Conservation (phyloP, 108 stramenopile genomes). For the Poteriospumella lacustris region DNA sequence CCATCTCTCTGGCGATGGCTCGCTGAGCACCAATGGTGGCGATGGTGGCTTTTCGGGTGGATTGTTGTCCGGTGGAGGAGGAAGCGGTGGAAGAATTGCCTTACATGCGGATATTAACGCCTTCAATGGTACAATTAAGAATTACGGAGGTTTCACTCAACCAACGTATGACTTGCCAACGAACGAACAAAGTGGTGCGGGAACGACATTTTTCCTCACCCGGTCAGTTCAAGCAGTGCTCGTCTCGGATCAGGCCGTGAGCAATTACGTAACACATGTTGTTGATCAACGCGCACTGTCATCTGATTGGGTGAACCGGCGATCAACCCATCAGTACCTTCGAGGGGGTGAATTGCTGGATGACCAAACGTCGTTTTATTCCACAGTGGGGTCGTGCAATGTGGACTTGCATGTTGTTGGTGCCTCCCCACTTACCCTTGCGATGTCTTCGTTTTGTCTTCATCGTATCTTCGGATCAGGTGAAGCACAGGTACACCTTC, state of each 20-base stretch:
- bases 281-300: not conserved
- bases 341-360: no score
- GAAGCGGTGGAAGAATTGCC: conserved; percentile 23
- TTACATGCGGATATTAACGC: not conserved
- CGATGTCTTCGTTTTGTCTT: not conserved
- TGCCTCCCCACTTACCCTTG: not conserved
- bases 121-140: not conserved
- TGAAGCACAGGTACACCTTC: no score
- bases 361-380: not conserved
- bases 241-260: not conserved
- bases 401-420: not conserved
- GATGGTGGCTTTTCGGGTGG: conserved; percentile 23
- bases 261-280: not conserved
- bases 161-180: conserved; percentile 9
- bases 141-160: not conserved
- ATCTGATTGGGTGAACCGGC: not conserved
- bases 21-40: conserved; percentile 1
- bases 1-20: not conserved
- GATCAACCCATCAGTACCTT: no score
- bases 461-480: not conserved
- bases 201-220: not conserved
- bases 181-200: not conserved
- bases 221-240: not conserved
- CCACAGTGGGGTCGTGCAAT: not conserved
- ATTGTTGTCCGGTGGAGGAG: conserved; percentile 15